Base-by-base conservation (phyloP, 805 yeast genomes). In the Sungouiella thailandica region DNA sequence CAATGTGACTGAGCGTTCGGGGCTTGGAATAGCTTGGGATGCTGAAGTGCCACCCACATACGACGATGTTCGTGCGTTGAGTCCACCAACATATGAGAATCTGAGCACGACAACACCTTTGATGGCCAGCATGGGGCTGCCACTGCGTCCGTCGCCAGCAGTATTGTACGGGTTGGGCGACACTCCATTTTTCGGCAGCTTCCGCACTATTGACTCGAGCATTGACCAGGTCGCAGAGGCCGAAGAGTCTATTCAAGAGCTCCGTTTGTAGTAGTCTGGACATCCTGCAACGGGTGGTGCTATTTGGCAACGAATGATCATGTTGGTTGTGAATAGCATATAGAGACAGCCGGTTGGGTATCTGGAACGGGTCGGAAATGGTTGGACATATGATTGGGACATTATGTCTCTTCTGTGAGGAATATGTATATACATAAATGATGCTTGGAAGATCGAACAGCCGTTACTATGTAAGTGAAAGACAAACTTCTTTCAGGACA, bases 11-110 rank as follows among this genome's bases (percentile, higher is more conserved):
- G 97, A 89, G 54, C 70, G 97, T 39, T 82, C 95, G 0, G 99
- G 99, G 0, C 68, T 93, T 26, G 98, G 98, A 4, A 86, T 93
- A 19, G 83, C 97, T 0, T 93, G 98, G 97, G 97, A 90, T 58
- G 97, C 90, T 53, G 98, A 93, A 58, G 97, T 94, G 12, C 99
- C 99, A 2, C 99, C 99, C 1, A 83, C 88, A 14, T 93, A 93
- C 51, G 86, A 78, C 34, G 90, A 87, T 45, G 88, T 93, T 14
- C 68, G 78, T 18, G 78, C 94, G 0, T 67, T 86, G 27, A 78
- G 89, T 15, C 98, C 98, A 0, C 98, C 98, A 2, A 76, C 78
- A 2, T 90, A 93, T 43, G 46, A 46, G n/a, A 69, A 43, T 31
- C 55, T 55, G 32, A 49, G 48, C 18, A 59, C 53, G 11, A 57